These are phyloP conservation scores for Phellopilus nigrolimitatus DNA, from an alignment of 1,284 basidiomycete genomes.

Conservation along the genomic window DNA sequence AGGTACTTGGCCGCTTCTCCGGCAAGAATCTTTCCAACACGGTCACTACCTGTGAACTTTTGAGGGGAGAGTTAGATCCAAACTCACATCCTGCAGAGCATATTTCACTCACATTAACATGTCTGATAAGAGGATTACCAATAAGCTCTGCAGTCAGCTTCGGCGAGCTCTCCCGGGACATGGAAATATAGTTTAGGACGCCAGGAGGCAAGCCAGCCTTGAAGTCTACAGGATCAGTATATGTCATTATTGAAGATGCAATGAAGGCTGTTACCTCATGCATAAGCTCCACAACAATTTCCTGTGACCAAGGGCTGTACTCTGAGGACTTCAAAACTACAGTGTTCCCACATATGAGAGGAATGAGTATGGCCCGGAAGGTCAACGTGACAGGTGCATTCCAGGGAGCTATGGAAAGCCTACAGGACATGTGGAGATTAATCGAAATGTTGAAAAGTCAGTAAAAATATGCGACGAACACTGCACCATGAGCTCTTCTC, in stretches of 20 bases:
- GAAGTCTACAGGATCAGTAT: neutral
- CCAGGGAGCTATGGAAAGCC: conserved; percentile 30
- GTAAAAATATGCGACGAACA: conserved; percentile 25
- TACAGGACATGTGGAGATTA: conserved; percentile 15
- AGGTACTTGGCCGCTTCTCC: conserved; percentile 68
- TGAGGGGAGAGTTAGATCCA: conserved; percentile 14
- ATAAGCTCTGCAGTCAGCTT: conserved; percentile 49
- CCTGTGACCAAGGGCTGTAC: conserved; percentile 46
- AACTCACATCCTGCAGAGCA: neutral
- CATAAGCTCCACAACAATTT: conserved; percentile 45
- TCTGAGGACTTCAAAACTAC: conserved; percentile 61
- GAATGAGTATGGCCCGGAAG: conserved; percentile 46
- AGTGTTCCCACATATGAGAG: conserved; percentile 61
- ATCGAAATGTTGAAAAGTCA: neutral
- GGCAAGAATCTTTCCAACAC: conserved; percentile 67
- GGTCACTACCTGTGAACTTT: conserved; percentile 68
- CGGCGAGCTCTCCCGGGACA: conserved; percentile 43
- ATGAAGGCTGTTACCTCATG: conserved; percentile 33
- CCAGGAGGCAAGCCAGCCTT: conserved; percentile 58
- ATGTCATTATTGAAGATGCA: neutral
- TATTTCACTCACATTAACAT: conserved; percentile 35
- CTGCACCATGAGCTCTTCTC: conserved; percentile 30
- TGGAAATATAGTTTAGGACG: conserved; percentile 55
- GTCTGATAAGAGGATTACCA: conserved; percentile 46
- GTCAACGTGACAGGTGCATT: conserved; percentile 45